Base-by-base conservation (phyloP, 2,329 filamentous ascomycete genomes). In the Anisogramma anomala region DNA sequence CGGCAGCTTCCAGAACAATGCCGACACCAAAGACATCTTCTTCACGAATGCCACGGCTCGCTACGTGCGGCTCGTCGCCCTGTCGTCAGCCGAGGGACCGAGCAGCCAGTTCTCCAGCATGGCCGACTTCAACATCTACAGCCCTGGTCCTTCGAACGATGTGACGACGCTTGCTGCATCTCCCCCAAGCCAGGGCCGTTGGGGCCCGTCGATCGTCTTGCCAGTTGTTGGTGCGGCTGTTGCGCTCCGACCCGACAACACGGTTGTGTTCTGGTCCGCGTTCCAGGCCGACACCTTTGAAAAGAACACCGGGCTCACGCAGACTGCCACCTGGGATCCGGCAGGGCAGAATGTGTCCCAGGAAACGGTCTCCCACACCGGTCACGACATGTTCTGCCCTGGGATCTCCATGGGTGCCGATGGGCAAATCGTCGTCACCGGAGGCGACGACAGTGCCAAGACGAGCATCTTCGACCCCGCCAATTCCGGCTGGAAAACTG, bases 351-450 rank as follows among this genome's bases (percentile, higher is more conserved):
- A 22, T 14, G 45, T 60, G 9, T 53, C 57, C 15, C 34, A 56
- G 17, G 53, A 52, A 14, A 54, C 53, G 25, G 54, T 64, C 6
- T 53, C 57, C 32, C 52, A 68, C 43, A 72, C 67, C 0, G 49
- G 61, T 3, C 67, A 72, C 48, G 69, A 73, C 49, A 74, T 73
- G 70, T 74, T 73, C 48, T 75, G 72, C 49, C 71, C 72, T 0
- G 73, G 71, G 2, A 70, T 75, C 37, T 67, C 63, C 6, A 54
- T 68, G 10, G 66, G 69, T 41, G 62, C 61, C 13, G 55, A 64
- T 6, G 73, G 71, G 0, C 58, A 62, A 7, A 61, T 74, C 6
- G 51, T 77, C 2, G 65, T 79, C 6, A 70, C 67, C 0, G 74
- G 75, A 5, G 74, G 74, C 1, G 59, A 73, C 26, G 73, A 67